These are phyloP conservation scores for Citrullus colocynthis DNA, from an alignment of 306 rosid genomes.

Conservation along the genomic window DNA sequence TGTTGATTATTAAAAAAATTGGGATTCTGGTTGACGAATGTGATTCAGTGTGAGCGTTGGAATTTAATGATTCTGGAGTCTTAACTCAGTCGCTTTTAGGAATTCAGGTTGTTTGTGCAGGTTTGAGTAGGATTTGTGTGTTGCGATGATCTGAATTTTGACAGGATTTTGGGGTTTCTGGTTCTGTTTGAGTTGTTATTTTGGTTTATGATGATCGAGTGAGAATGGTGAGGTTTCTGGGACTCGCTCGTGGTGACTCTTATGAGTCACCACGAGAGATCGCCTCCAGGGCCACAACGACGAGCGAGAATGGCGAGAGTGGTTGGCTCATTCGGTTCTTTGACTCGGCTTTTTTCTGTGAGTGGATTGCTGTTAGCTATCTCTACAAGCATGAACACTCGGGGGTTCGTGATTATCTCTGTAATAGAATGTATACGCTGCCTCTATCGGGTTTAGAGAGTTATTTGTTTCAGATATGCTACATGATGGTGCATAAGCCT, in stretches of 20 bases:
- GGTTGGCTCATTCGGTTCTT: slow-evolving; percentile 98
- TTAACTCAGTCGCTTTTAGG: neutral
- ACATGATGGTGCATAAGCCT: slow-evolving; percentile 89
- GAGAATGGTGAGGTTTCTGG: slow-evolving; percentile 78
- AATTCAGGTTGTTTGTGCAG: neutral
- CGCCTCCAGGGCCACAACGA: slow-evolving; percentile 33
- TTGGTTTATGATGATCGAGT: slow-evolving; percentile 39
- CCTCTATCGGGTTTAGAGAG: slow-evolving; percentile 87
- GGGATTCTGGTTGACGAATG: neutral
- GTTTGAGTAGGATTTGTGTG: neutral
- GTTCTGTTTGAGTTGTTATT: neutral
- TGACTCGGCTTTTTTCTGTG: slow-evolving; percentile 94
- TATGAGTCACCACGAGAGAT: slow-evolving; percentile 77
- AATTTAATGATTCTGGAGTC: slow-evolving; percentile 4
- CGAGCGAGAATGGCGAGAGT: slow-evolving; percentile 69
- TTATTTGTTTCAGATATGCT: slow-evolving; percentile 92
- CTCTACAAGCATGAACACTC: slow-evolving; percentile 87
- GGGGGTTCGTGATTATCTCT: slow-evolving; percentile 90
- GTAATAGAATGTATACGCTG: slow-evolving; percentile 91
- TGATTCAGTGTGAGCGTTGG: neutral
- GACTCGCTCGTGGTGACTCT: slow-evolving; percentile 48
- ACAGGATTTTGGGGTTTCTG: neutral
- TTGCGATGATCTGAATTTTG: neutral
- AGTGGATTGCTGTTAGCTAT: slow-evolving; percentile 98
- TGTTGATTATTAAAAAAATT: neutral